Evolutionary conservation across 2,329 filamentous ascomycete genomes (phyloP), one percentile per base, ranked within the genome.

Genomic region (Sporothrix dimorphospora): DNA sequence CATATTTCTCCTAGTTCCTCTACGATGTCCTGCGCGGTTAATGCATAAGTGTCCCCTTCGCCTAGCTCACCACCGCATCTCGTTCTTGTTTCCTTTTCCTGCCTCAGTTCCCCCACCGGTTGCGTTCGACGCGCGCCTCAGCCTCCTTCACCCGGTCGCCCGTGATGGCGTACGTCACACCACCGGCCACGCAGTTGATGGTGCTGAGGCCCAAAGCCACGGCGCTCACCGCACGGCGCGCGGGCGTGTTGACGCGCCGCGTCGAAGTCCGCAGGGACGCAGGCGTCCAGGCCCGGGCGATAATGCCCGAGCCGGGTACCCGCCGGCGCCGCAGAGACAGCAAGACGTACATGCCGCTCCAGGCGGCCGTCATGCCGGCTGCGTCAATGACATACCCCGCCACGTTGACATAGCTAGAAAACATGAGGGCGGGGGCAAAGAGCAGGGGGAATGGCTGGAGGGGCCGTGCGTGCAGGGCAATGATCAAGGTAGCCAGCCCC

Each of bases 351-450:
- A 89, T 81, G 40, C 87, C 87, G 59, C 85, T 87, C 81, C 86
- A 86, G 19, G 87, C 86, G 69, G 85, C 85, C 0, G 85, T 83
- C 72, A 89, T 80, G 68, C 86, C 88, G 2, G 87, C 88, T 72
- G 83, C 83, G 77, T 88, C 87, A 69, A 85, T 87, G 73, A 84
- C 84, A 81, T 86, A 88, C 72, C 87, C 87, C 24, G 87, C 86
- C 7, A 90, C 83, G 78, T 88, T 88, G 77, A 88, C 83, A 80
- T 89, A 90, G 78, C 83, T 85, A 70, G 84, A 82, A 80, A 89
- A 88, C 71, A 88, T 79, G 42, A 89, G 83, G 34, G 86, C 81
- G 77, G 85, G 84, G 75, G 85, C 80, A 77, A 87, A 83, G 68
- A 83, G 76, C 77, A 89, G 82, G 47, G 87, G 85, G 3, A 87